Conservation (phyloP, 441 rosid species). For the Pelargonium myrrhifolium region DNA sequence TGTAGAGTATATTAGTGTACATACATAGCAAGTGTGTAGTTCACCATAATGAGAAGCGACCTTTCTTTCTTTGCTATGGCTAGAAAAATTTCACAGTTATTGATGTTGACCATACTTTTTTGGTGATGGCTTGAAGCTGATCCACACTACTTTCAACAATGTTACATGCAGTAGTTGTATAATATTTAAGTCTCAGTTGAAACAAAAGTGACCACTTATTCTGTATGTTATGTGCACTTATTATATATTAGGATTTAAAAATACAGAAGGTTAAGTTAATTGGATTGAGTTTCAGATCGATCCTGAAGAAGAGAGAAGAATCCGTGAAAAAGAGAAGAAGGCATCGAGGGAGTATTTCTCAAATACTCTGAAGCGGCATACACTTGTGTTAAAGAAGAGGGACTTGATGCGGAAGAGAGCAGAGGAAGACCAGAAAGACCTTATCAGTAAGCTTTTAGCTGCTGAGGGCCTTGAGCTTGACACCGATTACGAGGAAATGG, state of each 20-base stretch:
- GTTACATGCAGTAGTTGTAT: background rate
- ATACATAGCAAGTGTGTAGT: background rate
- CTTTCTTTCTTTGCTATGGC: background rate
- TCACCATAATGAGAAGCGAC: background rate
- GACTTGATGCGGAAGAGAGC: conserved; percentile 86
- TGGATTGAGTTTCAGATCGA: conserved; percentile 42
- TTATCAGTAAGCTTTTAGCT: conserved; percentile 60
- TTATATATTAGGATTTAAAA: background rate
- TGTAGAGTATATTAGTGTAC: background rate
- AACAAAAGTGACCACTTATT: background rate
- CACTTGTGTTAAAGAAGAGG: conserved; percentile 73
- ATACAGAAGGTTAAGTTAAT: background rate
- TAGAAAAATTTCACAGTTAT: background rate
- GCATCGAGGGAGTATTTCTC: conserved; percentile 63
- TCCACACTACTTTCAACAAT: background rate
- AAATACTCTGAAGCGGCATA: conserved; percentile 72
- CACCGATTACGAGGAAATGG: conserved; percentile 34
- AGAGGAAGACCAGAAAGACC: conserved; percentile 61
- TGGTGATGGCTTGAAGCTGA: background rate
- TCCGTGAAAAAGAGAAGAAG: conserved; percentile 73
- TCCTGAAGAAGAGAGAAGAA: conserved; percentile 82
- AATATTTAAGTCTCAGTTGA: background rate
- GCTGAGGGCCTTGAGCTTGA: conserved; percentile 91
- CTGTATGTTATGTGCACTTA: background rate
- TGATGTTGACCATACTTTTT: background rate